These are phyloP conservation scores for Camellia lanceoleosa DNA, from an alignment of 148 eudicot genomes.

Conservation along the genomic window DNA sequence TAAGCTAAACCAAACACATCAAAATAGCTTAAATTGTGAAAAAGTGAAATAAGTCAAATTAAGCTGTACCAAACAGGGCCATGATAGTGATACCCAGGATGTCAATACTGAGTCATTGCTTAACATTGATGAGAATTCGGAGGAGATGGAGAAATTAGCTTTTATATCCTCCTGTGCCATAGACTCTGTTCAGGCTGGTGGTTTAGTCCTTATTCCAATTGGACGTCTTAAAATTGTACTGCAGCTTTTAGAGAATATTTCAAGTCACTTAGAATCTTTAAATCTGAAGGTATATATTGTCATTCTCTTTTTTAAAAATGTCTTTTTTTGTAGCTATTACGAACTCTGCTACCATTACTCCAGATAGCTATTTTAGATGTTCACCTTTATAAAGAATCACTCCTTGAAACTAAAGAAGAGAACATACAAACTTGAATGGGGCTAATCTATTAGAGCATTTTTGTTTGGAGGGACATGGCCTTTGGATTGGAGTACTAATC, in stretches of 20 bases:
- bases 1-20: too few relatives aligned
- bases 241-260: slow-evolving; percentile 69
- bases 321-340: neutral
- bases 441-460: neutral
- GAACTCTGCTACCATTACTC: neutral
- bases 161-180: slow-evolving; percentile 57
- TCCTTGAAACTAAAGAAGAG: neutral
- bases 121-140: slow-evolving; percentile 47
- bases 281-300: slow-evolving; percentile 44
- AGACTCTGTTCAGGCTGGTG: slow-evolving; percentile 68
- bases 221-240: slow-evolving; percentile 65
- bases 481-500: too few relatives aligned
- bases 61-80: too few relatives aligned
- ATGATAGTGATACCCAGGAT: slow-evolving; percentile 18
- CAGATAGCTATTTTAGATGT: neutral
- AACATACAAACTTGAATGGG: neutral
- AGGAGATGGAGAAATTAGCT: slow-evolving; percentile 69
- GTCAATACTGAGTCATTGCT: slow-evolving; percentile 29
- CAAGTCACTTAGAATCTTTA: slow-evolving; percentile 42
- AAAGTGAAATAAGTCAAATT: too few relatives aligned
- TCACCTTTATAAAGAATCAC: neutral
- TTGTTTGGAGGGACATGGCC: too few relatives aligned
- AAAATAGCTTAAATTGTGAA: too few relatives aligned
- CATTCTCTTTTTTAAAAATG: neutral
- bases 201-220: slow-evolving; percentile 74